Conservation (phyloP, 2,329 filamentous ascomycete species). For the Penicillium janthinellum region DNA sequence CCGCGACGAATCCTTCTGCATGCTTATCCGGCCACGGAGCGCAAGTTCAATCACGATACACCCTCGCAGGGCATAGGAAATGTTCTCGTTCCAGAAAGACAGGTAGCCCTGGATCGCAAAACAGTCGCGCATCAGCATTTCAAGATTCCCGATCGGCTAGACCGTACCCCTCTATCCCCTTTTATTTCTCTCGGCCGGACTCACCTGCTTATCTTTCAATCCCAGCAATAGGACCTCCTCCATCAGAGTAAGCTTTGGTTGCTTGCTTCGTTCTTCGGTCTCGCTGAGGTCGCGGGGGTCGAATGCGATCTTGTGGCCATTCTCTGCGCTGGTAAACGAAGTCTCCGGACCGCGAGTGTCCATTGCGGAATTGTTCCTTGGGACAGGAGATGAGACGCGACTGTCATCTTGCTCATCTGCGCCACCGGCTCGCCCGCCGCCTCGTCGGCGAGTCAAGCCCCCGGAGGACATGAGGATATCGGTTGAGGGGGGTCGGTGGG, state of each 20-base stretch:
- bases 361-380: conserved; percentile 61
- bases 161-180: not conserved
- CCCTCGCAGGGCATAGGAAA: conserved; percentile 93
- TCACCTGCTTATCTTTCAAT: conserved; percentile 97
- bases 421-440: conserved; percentile 59
- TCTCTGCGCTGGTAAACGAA: conserved; percentile 81
- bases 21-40: conserved; percentile 92
- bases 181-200: conserved; percentile 26
- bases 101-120: conserved; percentile 74
- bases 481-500: conserved; percentile 17
- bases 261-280: conserved; percentile 92
- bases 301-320: conserved; percentile 98
- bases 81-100: conserved; percentile 99
- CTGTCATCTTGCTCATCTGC: conserved; percentile 65
- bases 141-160: conserved; percentile 11
- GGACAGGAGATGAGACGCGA: conserved; percentile 67
- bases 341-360: conserved; percentile 66
- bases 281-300: conserved; percentile 97
- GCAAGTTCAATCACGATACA: conserved; percentile 98
- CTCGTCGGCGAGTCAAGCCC: conserved; percentile 71
- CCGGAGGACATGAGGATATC: conserved; percentile 62
- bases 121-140: conserved; percentile 26
- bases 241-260: conserved; percentile 98
- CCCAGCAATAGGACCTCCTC: conserved; percentile 95
- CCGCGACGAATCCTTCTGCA: conserved; percentile 94